Conservation (phyloP, 345 rosid species). For the Aegle marmelos region DNA sequence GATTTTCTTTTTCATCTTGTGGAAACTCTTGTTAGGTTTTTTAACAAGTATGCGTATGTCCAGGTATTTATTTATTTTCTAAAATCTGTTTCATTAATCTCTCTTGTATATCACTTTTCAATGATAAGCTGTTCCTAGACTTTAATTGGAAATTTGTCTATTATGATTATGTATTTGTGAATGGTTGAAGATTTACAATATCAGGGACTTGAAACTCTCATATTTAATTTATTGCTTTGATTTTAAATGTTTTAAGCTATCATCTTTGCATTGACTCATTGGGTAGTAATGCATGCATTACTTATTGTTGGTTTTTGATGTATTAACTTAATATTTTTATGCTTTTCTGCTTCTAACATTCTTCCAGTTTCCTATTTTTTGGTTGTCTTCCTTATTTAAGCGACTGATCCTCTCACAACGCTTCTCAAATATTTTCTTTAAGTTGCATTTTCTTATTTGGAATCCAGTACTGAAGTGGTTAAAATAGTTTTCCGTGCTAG, state of each 20-base stretch:
- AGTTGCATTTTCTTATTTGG: not conserved
- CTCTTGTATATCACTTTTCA: not conserved
- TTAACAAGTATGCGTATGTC: conserved; percentile 93
- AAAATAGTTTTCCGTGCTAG: not conserved
- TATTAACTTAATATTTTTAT: not conserved
- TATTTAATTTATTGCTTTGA: not conserved
- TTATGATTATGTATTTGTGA: not conserved
- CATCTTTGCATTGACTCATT: not conserved
- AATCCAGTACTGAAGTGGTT: not conserved
- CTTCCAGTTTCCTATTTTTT: not conserved
- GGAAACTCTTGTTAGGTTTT: conserved; percentile 97
- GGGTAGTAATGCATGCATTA: too few species aligned
- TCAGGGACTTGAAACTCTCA: not conserved
- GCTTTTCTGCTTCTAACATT: not conserved
- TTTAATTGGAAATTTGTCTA: not conserved
- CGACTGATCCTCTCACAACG: not conserved
- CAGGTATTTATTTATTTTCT: conserved; percentile 50
- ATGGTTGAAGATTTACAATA: not conserved
- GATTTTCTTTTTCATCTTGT: conserved; percentile 89
- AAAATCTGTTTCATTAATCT: not conserved
- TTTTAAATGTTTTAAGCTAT: not conserved
- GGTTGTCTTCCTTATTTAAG: not conserved
- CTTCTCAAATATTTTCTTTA: not conserved
- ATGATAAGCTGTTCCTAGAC: not conserved
- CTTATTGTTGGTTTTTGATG: not conserved